Conservation (phyloP, 2,329 filamentous ascomycete genomes). For the Tolypocladium ovalisporum region DNA sequence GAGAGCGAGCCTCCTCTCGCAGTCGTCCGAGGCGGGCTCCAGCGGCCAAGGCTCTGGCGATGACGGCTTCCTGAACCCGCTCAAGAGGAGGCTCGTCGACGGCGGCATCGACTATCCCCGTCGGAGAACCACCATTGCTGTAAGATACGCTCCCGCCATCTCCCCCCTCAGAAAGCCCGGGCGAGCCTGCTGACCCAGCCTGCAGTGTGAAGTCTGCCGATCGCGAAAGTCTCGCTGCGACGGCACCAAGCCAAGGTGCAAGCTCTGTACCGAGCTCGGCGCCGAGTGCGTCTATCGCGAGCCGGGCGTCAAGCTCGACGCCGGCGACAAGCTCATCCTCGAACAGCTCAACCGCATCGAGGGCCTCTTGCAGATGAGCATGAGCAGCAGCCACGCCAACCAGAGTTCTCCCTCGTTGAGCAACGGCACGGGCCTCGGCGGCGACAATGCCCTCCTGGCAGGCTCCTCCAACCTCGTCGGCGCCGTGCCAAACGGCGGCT, state of each 20-base stretch:
- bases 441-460: conserved; percentile 39
- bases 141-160: conserved; percentile 18
- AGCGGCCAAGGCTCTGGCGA: conserved; percentile 36
- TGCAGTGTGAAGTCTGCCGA: conserved; percentile 68
- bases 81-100: conserved; percentile 53
- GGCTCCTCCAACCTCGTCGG: conserved; percentile 36
- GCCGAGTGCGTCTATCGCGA: conserved; percentile 79
- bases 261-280: conserved; percentile 70
- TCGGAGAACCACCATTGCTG: conserved; percentile 54
- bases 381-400: conserved; percentile 44
- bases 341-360: conserved; percentile 71
- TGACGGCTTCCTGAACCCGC: conserved; percentile 43
- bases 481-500: conserved; percentile 49
- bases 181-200: background rate
- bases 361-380: conserved; percentile 60
- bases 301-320: conserved; percentile 77
- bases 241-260: conserved; percentile 71
- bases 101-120: conserved; percentile 52
- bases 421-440: conserved; percentile 50
- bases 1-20: conserved; percentile 43
- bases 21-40: conserved; percentile 37
- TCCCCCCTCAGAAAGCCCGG: too few species aligned
- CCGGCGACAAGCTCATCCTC: conserved; percentile 75
- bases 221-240: conserved; percentile 73
- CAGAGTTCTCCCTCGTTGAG: conserved; percentile 55